Evolutionary conservation across 441 rosid species (phyloP).

Genomic region (Populus tomentosa): DNA sequence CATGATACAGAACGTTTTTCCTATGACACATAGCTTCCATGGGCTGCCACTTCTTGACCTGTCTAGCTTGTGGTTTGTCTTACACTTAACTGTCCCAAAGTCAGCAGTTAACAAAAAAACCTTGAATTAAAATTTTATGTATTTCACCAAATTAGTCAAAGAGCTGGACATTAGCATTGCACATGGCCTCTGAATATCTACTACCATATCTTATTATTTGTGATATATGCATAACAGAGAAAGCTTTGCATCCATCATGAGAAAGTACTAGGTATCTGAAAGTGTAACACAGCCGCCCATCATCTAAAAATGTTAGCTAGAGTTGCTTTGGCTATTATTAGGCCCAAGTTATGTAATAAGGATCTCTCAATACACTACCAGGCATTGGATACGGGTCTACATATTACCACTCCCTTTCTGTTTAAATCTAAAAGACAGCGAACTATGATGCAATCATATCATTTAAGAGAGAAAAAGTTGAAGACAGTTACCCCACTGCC

Average conservation of each 20-base stretch:
- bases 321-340: too few species aligned
- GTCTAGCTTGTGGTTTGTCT: background rate
- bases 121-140: background rate
- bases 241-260: slow-evolving; percentile 5
- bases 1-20: background rate
- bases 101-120: background rate
- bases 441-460: slow-evolving; percentile 10
- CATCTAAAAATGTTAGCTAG: background rate
- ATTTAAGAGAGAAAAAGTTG: slow-evolving; percentile 17
- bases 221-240: slow-evolving; percentile 1
- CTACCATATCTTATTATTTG: background rate
- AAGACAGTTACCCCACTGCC: slow-evolving; percentile 85
- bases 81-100: background rate
- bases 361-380: background rate
- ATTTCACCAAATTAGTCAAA: background rate
- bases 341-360: background rate
- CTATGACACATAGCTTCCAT: background rate
- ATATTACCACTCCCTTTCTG: background rate
- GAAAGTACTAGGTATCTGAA: background rate
- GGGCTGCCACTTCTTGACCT: background rate
- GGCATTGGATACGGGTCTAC: background rate
- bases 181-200: background rate
- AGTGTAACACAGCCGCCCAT: background rate
- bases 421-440: slow-evolving; percentile 6
- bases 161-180: background rate